Conservation (phyloP, 768 basidiomycete genomes). For the Termitomyces sp. region DNA sequence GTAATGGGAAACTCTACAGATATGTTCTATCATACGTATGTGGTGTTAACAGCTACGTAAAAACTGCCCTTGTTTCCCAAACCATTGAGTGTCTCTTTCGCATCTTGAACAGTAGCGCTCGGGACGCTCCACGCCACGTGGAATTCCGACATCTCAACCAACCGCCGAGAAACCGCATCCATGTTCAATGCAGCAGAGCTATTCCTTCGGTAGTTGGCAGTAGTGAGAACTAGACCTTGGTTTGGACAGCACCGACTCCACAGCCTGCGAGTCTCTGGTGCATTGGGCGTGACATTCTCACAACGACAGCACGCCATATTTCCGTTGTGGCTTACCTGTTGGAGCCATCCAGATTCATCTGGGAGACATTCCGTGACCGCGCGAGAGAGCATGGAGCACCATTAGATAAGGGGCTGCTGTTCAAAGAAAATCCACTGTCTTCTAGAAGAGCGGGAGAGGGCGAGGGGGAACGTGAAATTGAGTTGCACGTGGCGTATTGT, state of each 20-base stretch:
- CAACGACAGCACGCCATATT: background rate
- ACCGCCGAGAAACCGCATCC: background rate
- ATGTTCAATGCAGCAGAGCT: background rate
- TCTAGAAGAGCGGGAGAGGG: conserved; percentile 42
- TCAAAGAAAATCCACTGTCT: conserved; percentile 22
- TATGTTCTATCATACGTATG: background rate
- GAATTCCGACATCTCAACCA: background rate
- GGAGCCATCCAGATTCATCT: conserved; percentile 57
- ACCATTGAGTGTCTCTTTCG: background rate
- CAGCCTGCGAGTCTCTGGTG: background rate
- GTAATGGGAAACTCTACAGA: background rate
- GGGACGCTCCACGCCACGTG: background rate
- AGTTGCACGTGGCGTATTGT: conserved; percentile 29
- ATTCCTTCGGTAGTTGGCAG: background rate
- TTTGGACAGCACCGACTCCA: background rate
- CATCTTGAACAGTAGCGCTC: background rate
- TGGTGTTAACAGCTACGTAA: background rate
- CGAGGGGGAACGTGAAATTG: conserved; percentile 46
- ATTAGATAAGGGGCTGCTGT: conserved; percentile 17
- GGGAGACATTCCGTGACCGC: conserved; percentile 67
- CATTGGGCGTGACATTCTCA: background rate
- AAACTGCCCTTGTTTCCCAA: background rate
- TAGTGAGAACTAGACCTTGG: background rate
- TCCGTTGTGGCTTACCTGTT: conserved; percentile 17
- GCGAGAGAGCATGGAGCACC: conserved; percentile 39